These are phyloP conservation scores for Cardiospermum halicacabum DNA, from an alignment of 345 rosid species.

Conservation along the genomic window DNA sequence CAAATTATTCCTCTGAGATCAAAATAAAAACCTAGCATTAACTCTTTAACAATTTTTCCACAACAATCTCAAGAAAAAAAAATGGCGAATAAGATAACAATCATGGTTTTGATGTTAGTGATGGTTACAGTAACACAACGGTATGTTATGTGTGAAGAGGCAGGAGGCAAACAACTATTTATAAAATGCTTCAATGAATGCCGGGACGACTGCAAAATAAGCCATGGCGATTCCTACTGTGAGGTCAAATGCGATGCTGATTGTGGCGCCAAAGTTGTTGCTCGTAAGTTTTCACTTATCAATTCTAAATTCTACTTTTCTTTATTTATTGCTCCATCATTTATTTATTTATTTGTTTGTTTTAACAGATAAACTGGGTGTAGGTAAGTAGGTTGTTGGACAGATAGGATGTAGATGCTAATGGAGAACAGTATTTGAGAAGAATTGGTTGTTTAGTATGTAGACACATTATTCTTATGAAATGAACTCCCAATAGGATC, in stretches of 20 bases:
- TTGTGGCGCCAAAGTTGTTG: constrained; percentile 10
- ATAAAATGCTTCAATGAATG: neutral
- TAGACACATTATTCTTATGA: no score
- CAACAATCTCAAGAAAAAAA: neutral
- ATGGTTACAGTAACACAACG: constrained; percentile 17
- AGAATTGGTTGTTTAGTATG: no score
- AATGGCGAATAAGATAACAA: constrained; percentile 35
- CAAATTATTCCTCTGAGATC: neutral
- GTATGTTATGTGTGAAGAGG: neutral
- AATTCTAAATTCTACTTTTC: no score
- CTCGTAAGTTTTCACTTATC: neutral
- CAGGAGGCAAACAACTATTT: neutral
- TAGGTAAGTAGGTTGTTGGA: no score
- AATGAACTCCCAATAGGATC: no score
- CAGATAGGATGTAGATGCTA: no score
- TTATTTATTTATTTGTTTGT: no score
- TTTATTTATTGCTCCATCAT: no score
- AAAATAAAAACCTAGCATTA: neutral
- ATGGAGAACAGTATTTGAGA: no score
- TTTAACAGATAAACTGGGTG: no score
- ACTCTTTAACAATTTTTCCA: neutral
- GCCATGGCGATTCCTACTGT: constrained; percentile 19
- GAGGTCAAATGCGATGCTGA: constrained; percentile 37
- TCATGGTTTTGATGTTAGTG: constrained; percentile 26
- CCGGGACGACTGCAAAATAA: constrained; percentile 12